phyloP scores from a whole-genome alignment of 306 rosid genomes.

The Glycine tomentella region DNA sequence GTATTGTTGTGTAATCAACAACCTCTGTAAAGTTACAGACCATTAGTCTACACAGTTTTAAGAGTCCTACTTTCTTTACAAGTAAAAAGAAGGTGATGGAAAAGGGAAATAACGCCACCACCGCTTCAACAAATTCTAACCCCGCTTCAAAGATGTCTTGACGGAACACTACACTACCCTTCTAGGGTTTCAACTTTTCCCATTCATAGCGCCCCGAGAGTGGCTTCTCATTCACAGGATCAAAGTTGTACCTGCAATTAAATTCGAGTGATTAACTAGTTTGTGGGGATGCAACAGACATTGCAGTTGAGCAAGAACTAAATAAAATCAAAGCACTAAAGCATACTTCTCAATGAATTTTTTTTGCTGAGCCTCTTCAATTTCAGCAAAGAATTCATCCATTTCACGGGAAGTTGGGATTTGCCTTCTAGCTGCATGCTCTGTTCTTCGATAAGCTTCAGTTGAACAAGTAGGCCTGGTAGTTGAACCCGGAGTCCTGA shows the following conservation, averaged over 20 bases:
- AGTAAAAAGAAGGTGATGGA: slow-evolving; percentile 82
- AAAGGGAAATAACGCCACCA: slow-evolving; percentile 92
- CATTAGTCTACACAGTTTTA: slow-evolving; percentile 80
- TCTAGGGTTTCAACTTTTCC: slow-evolving; percentile 74
- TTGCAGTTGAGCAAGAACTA: not conserved
- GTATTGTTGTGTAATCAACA: slow-evolving; percentile 71
- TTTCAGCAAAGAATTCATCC: slow-evolving; percentile 83
- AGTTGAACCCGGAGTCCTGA: slow-evolving; percentile 83
- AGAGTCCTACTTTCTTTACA: slow-evolving; percentile 91
- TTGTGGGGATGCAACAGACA: not conserved
- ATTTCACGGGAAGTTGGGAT: slow-evolving; percentile 78
- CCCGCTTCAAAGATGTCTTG: slow-evolving; percentile 64
- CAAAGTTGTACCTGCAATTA: slow-evolving; percentile 91
- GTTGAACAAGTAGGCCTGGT: slow-evolving; percentile 73
- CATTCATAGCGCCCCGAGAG: slow-evolving; percentile 88
- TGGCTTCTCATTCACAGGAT: slow-evolving; percentile 83
- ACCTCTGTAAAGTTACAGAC: slow-evolving; percentile 86
- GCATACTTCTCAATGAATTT: slow-evolving; percentile 83
- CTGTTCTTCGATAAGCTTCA: slow-evolving; percentile 57
- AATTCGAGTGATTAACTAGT: slow-evolving; percentile 37
- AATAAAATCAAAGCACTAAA: not conserved
- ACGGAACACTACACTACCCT: slow-evolving; percentile 51
- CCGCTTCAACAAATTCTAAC: slow-evolving; percentile 70
- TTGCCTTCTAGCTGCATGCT: slow-evolving; percentile 61
- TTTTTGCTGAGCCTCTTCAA: slow-evolving; percentile 76